Evolutionary conservation across 164 flowering plant genomes (phyloP).

Genomic region (Piper longum): DNA sequence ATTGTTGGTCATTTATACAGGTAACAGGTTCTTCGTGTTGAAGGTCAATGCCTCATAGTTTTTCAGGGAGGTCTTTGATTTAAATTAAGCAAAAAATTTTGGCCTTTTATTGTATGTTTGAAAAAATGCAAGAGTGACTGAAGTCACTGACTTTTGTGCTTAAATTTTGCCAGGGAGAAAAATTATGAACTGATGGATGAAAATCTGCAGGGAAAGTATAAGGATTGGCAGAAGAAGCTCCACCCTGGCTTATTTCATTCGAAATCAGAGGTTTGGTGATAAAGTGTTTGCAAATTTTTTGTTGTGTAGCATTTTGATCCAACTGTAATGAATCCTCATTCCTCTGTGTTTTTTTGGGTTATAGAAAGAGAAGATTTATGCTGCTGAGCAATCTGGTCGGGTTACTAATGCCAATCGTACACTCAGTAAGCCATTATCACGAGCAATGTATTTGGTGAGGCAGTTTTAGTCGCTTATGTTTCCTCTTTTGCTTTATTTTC

Average conservation of each 20-base stretch:
- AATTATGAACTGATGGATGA: constrained; percentile 37
- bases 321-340: neutral
- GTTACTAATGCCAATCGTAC: constrained; percentile 87
- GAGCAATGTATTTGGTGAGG: constrained; percentile 80
- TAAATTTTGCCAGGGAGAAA: constrained; percentile 36
- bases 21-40: no score
- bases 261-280: constrained; percentile 60
- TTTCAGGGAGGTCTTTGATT: no score
- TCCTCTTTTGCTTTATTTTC: neutral
- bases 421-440: constrained; percentile 46
- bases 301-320: neutral
- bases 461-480: neutral
- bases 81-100: no score
- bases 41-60: no score
- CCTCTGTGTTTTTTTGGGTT: neutral
- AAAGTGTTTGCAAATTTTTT: neutral
- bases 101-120: no score
- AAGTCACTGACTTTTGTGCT: constrained; percentile 2
- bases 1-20: no score
- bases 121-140: constrained; percentile 50
- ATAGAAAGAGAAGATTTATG: constrained; percentile 74
- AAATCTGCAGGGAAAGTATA: constrained; percentile 64
- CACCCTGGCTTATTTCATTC: constrained; percentile 96
- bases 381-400: constrained; percentile 88
- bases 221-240: constrained; percentile 90